phyloP scores from a whole-genome alignment of 306 rosid species.

The Trichosanthes truncata region DNA sequence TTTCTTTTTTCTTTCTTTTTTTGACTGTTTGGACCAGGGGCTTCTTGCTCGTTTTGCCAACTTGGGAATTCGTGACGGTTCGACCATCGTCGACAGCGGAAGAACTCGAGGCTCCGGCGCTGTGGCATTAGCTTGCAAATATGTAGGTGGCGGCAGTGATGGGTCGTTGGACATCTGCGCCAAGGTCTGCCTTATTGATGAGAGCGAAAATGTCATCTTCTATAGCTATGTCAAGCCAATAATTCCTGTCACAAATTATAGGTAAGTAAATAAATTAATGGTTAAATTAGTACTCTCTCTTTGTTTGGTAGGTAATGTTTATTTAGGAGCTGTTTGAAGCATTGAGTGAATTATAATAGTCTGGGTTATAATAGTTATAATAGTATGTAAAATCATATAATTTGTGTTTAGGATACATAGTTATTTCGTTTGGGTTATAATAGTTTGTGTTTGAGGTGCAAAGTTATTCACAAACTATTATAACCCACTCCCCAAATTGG shows the following conservation, averaged over 20 bases:
- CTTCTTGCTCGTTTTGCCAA: slow-evolving; percentile 50
- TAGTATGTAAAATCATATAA: too few species aligned
- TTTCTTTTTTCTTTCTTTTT: background rate
- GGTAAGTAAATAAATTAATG: slow-evolving; percentile 20
- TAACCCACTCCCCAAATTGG: too few species aligned
- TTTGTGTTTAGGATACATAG: too few species aligned
- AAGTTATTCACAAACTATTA: too few species aligned
- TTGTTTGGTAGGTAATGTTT: too few species aligned
- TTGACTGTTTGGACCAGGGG: slow-evolving; percentile 30
- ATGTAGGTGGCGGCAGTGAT: slow-evolving; percentile 94
- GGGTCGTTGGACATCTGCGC: slow-evolving; percentile 80
- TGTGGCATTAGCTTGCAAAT: slow-evolving; percentile 86
- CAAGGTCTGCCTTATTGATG: slow-evolving; percentile 76
- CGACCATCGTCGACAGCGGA: slow-evolving; percentile 25
- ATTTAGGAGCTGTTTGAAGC: too few species aligned
- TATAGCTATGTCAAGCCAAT: slow-evolving; percentile 72
- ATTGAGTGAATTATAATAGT: too few species aligned
- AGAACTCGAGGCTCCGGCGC: slow-evolving; percentile 46
- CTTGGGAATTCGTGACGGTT: slow-evolving; percentile 63
- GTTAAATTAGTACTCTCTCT: background rate
- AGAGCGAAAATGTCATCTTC: slow-evolving; percentile 65
- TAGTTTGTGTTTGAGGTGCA: too few species aligned
- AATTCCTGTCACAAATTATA: slow-evolving; percentile 64
- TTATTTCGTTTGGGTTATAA: too few species aligned
- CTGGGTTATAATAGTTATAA: too few species aligned